Evolutionary conservation across 208 protist genomes (phyloP).

Genomic region (Borovskyia barvae): DNA sequence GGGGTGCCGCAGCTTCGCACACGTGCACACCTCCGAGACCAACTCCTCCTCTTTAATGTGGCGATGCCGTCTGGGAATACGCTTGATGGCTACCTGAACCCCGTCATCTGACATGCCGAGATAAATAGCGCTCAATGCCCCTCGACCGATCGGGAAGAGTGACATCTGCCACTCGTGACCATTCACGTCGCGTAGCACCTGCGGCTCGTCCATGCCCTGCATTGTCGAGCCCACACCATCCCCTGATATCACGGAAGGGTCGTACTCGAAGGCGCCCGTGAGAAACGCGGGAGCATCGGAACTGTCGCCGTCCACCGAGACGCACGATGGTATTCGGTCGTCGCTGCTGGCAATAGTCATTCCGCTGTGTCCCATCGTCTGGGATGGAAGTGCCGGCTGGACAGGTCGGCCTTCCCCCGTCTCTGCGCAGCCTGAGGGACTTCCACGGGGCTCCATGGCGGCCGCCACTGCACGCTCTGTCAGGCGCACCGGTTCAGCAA

Average conservation of each 20-base stretch:
- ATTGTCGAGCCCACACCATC: slow-evolving; percentile 16
- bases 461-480: slow-evolving; percentile 19
- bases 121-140: slow-evolving; percentile 72
- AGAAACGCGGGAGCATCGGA: slow-evolving; percentile 22
- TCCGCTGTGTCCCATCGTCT: too few relatives aligned
- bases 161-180: slow-evolving; percentile 60
- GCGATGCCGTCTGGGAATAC: slow-evolving; percentile 57
- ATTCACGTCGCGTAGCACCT: slow-evolving; percentile 54
- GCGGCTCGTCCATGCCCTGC: slow-evolving; percentile 37
- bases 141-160: slow-evolving; percentile 56
- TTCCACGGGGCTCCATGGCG: slow-evolving; percentile 15
- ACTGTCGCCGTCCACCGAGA: slow-evolving; percentile 4
- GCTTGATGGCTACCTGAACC: slow-evolving; percentile 82
- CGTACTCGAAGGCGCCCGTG: slow-evolving; percentile 24
- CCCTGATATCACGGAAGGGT: slow-evolving; percentile 13
- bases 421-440: too few relatives aligned
- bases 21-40: slow-evolving; percentile 61
- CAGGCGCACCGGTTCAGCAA: slow-evolving; percentile 16
- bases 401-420: too few relatives aligned
- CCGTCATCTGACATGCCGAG: slow-evolving; percentile 70
- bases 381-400: too few relatives aligned
- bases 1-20: slow-evolving; percentile 57
- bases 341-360: too few relatives aligned
- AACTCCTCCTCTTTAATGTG: slow-evolving; percentile 61
- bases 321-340: slow-evolving; percentile 1